Conservation (phyloP, 441 rosid genomes). For the Hura crepitans region DNA sequence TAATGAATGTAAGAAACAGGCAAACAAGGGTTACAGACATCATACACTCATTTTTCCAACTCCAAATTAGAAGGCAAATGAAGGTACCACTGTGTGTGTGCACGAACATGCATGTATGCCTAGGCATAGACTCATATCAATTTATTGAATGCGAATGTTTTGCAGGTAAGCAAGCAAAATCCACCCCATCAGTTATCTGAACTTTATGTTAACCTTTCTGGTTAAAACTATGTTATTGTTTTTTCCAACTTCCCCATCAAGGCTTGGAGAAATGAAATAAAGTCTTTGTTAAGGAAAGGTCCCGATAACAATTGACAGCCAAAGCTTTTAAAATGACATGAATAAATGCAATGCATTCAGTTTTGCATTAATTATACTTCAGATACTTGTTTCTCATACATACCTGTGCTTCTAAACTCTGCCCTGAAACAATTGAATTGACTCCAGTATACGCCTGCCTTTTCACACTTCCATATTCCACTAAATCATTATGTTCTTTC, state of each 20-base stretch:
- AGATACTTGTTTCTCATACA: conserved; percentile 8
- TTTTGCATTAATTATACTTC: conserved; percentile 3
- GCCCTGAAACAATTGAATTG: conserved; percentile 25
- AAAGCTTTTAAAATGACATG: background rate
- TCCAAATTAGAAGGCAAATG: background rate
- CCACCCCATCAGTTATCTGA: background rate
- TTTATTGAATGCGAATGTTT: background rate
- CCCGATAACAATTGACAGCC: background rate
- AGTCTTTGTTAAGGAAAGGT: background rate
- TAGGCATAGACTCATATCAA: background rate
- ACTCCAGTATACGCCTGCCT: conserved; percentile 31
- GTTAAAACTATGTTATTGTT: background rate
- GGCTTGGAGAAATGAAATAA: background rate
- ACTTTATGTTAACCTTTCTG: background rate
- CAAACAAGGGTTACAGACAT: background rate
- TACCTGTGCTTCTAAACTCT: conserved; percentile 37
- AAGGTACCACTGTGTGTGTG: background rate
- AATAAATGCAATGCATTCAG: background rate
- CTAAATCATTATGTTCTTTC: conserved; percentile 46
- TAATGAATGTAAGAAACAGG: background rate
- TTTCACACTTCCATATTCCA: conserved; percentile 35
- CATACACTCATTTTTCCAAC: background rate
- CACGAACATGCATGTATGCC: background rate
- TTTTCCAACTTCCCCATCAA: background rate
- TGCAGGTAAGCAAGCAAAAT: background rate